Base-by-base conservation (phyloP, 169 alveolate species). In the Plasmodium berghei region DNA sequence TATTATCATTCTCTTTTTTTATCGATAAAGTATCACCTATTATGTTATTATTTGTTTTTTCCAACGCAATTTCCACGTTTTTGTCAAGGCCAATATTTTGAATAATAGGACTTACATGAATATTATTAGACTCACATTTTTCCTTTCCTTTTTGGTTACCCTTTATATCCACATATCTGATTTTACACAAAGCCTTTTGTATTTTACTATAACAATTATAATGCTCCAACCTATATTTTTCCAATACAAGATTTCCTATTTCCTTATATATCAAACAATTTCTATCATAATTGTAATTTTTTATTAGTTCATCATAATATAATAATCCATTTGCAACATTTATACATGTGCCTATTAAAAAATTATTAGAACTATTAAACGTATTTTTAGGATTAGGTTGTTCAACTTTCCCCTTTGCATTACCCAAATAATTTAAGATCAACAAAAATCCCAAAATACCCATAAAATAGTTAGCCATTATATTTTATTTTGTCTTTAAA, bases 181-280 rank as follows among this genome's bases (percentile, higher is more conserved):
- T 12, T 22, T 75, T 75, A 42, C 88, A 75, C 34, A 75, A 26
- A 34, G 67, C 49, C 28, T 75, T 75, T 20, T 75, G 88, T 9
- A 75, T 75, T 66, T 61, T 46, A 34, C 20, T 42, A 49, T 75
- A 75, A 52, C 88, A 75, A 22, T 75, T 75, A 66, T 62, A 62
- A 48, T 42, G n/a, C 22, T 55, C 48, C 48, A 75, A 34, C 2
- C 61, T 48, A 34, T 75, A 28, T 24, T 61, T 62, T 28, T 75
- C 88, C 24, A 75, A 63, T 48, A 63, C 74, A 10, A n/a, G n/a
- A 18, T 75, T 75, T 10, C 88, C 88, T 26, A 75, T 62, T 28
- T 75, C 24, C 18, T 56, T 66, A 75, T 75, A 75, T 5, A 48
- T 26, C 14, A 66, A 63, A 22, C 88, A 75, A 10, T 62, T 28